Evolutionary conservation across 1,284 basidiomycete species (phyloP), one percentile per base, ranked within the genome.

Genomic region (Puccinia polysora): DNA sequence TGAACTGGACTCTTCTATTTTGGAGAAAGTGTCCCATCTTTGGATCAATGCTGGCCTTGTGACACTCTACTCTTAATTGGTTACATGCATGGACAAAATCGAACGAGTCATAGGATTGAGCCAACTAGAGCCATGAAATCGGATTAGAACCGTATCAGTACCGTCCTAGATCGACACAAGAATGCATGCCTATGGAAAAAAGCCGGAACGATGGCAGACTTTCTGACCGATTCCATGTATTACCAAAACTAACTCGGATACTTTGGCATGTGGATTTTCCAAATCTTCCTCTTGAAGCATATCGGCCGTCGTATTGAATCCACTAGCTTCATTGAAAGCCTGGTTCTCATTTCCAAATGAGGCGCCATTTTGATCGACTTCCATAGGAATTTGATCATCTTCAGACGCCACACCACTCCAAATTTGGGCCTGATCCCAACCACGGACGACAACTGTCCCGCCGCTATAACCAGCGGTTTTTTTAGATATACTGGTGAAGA

Each of bases 181-280:
- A n/a, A n/a, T n/a, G 18, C 0, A 43, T 45, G 23, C 15, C n/a
- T 25, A 58, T 40, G 12, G 34, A 2, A 15, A 14, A 15, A 40
- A 36, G 56, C 15, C 34, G 12, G 25, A 12, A 5, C 45, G 15
- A 32, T n/a, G 43, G 10, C 65, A 15, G 43, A 76, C 75, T 67
- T 76, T 76, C 63, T 78, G 78, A 3, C 77, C 78, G 36, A 78
- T 77, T 10, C 78, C 77, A 62, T 78, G 78, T 3, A 77, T 68
- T 30, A 78, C 76, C 20, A 78, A 74, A 7, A 77, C 76, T 14
- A 78, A 75, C 55, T 78, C 76, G 18, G 77, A 75, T 4, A 77
- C 75, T 28, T 73, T 40, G 18, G 50, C 65, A 23, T 73, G 62
- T 12, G 69, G 28, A 15, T 72, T 73, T 60, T 60, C 73, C 40